Percentiles rank a stretch among this genome's conserved stretches.
These are phyloP conservation scores for Saccharomycopsis oosterbeekiorum DNA, from an alignment of 805 yeast species.

Conservation along the genomic window DNA sequence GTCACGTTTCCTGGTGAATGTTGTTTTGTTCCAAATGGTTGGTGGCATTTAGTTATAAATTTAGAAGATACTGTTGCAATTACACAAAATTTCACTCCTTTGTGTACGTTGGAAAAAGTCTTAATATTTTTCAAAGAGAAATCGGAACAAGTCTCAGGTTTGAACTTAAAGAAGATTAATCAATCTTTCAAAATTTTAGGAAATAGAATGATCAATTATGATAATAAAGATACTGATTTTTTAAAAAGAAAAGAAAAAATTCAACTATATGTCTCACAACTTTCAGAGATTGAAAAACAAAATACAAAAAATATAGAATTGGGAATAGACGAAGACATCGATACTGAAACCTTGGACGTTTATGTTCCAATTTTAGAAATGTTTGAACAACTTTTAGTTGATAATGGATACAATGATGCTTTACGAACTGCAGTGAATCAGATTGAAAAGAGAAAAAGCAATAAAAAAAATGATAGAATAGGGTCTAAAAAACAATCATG, in stretches of 20 bases:
- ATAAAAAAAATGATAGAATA: neutral
- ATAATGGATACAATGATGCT: slow-evolving; percentile 29
- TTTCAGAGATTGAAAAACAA: neutral
- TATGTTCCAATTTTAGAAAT: slow-evolving; percentile 51
- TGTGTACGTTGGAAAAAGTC: slow-evolving; percentile 47
- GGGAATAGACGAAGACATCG: slow-evolving; percentile 8
- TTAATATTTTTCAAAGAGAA: slow-evolving; percentile 59
- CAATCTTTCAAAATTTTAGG: neutral
- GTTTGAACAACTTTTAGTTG: slow-evolving; percentile 41
- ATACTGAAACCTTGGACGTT: slow-evolving; percentile 8
- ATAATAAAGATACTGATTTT: neutral
- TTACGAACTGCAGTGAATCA: slow-evolving; percentile 29
- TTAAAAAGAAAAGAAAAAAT: neutral
- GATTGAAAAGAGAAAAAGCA: slow-evolving; percentile 28
- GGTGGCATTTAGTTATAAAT: slow-evolving; percentile 97
- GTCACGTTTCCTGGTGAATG: slow-evolving; percentile 76
- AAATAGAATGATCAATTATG: neutral
- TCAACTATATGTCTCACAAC: slow-evolving; percentile 1
- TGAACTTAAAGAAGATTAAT: slow-evolving; percentile 46
- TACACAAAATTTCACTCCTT: slow-evolving; percentile 83
- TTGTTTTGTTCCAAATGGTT: slow-evolving; percentile 85
- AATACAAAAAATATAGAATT: neutral
- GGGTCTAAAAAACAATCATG: neutral
- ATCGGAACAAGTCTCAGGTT: slow-evolving; percentile 70
- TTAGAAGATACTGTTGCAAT: slow-evolving; percentile 74